phyloP scores from a whole-genome alignment of 1,284 basidiomycete species.

The Cryptococcus deneoformans region DNA sequence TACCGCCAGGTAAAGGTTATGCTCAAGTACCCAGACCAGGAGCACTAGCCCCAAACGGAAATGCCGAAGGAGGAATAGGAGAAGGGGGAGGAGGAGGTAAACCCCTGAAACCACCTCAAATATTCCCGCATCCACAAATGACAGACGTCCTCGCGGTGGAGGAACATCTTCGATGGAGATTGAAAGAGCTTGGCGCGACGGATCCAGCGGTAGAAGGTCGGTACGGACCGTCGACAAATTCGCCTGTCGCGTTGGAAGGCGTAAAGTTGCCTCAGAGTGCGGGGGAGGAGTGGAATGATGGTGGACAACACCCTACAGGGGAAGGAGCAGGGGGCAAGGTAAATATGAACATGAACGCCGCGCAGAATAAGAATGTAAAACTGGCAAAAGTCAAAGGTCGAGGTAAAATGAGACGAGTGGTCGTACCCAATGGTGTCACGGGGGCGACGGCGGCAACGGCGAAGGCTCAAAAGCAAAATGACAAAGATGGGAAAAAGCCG shows the following conservation, averaged over 20 bases:
- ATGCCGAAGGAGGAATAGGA: not conserved
- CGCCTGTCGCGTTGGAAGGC: slow-evolving; percentile 37
- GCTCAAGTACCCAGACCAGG: slow-evolving; percentile 28
- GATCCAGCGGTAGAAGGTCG: slow-evolving; percentile 43
- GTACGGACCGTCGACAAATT: slow-evolving; percentile 42
- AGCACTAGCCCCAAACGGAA: not conserved
- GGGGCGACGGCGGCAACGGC: slow-evolving; percentile 13
- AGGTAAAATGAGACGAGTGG: slow-evolving; percentile 24
- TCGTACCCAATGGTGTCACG: slow-evolving; percentile 13
- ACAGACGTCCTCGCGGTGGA: slow-evolving; percentile 50
- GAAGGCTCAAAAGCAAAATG: not conserved
- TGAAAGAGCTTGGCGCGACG: slow-evolving; percentile 48
- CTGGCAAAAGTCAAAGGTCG: slow-evolving; percentile 30
- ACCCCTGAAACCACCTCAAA: slow-evolving; percentile 15
- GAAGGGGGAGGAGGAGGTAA: not conserved
- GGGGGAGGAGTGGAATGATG: slow-evolving; percentile 18
- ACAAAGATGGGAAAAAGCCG: slow-evolving; percentile 15
- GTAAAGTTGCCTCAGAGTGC: slow-evolving; percentile 19
- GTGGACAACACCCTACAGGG: slow-evolving; percentile 1
- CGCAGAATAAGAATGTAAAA: slow-evolving; percentile 18
- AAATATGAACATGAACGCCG: not conserved
- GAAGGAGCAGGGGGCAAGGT: not conserved
- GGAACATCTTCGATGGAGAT: slow-evolving; percentile 47
- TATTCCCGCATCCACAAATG: slow-evolving; percentile 50
- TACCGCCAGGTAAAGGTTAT: slow-evolving; percentile 40